Conservation (phyloP, 352 stramenopile species). For the Phytophthora ohioensis region DNA sequence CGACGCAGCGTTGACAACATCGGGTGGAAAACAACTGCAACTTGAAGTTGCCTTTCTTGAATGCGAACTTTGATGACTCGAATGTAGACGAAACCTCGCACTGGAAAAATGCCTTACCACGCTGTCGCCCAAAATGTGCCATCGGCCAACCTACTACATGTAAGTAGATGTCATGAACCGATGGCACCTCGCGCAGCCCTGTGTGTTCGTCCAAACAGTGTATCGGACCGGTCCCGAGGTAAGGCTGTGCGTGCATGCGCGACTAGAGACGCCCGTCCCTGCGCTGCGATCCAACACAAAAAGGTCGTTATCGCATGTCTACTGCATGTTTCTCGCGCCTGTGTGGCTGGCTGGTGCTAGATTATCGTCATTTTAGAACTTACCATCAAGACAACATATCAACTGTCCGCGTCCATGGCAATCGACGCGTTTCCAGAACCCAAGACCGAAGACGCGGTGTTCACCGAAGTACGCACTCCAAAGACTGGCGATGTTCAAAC, state of each 20-base stretch:
- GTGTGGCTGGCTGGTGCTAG: constrained; percentile 27
- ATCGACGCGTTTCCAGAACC: constrained; percentile 1
- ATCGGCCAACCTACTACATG: not conserved
- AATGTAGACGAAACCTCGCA: constrained; percentile 18
- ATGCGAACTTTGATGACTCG: constrained; percentile 15
- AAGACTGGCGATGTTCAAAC: constrained; percentile 7
- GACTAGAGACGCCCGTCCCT: constrained; percentile 23
- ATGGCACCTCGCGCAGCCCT: constrained; percentile 4
- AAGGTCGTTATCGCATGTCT: constrained; percentile 23
- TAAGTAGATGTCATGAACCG: not conserved
- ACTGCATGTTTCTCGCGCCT: constrained; percentile 12
- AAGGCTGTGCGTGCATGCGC: constrained; percentile 21
- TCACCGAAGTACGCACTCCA: constrained; percentile 25
- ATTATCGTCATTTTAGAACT: constrained; percentile 18
- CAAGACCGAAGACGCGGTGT: constrained; percentile 15
- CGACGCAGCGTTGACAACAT: not conserved
- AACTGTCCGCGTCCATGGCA: constrained; percentile 9
- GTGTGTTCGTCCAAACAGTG: constrained; percentile 11
- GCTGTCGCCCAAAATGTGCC: not conserved
- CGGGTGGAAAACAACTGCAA: constrained; percentile 12
- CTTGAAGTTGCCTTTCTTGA: constrained; percentile 37
- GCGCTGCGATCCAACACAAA: constrained; percentile 30
- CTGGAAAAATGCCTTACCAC: constrained; percentile 3
- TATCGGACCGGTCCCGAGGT: constrained; percentile 3
- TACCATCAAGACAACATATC: constrained; percentile 3